A percentile compares a stretch with the other conserved stretches of the same genome.
These are phyloP conservation scores for Panicum hallii DNA, from an alignment of 202 grass and related monocot species.

Conservation along the genomic window DNA sequence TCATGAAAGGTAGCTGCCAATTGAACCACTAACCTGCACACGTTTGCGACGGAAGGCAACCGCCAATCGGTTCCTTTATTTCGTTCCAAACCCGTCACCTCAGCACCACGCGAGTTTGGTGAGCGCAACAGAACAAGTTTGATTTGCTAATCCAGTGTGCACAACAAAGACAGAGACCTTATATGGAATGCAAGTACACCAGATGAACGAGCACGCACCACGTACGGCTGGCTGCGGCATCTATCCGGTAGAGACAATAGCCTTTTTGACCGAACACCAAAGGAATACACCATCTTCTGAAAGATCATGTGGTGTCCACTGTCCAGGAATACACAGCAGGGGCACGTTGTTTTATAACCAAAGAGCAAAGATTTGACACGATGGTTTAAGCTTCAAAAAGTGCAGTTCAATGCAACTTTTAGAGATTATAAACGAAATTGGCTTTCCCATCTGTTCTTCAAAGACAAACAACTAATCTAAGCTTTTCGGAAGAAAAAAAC, in stretches of 20 bases:
- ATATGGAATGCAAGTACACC: not conserved
- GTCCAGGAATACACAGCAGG: not conserved
- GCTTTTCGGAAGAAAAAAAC: not conserved
- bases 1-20: not conserved
- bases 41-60: not conserved
- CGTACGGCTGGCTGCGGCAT: not conserved
- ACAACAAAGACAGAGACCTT: not conserved
- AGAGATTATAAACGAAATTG: slow-evolving; percentile 1
- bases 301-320: not conserved
- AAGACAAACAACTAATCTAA: not conserved
- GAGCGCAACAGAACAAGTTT: slow-evolving; percentile 8
- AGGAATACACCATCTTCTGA: not conserved
- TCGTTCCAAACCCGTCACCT: not conserved
- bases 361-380: not conserved
- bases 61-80: not conserved
- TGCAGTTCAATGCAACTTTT: not conserved
- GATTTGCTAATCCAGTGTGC: not conserved
- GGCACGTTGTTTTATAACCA: not conserved
- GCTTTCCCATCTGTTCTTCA: not conserved
- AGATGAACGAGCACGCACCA: not conserved
- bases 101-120: not conserved
- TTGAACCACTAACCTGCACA: not conserved
- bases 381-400: not conserved
- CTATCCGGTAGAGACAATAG: not conserved
- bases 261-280: not conserved